Base-by-base conservation (phyloP, 257 asterid species). In the Galeopsis tetrahit region DNA sequence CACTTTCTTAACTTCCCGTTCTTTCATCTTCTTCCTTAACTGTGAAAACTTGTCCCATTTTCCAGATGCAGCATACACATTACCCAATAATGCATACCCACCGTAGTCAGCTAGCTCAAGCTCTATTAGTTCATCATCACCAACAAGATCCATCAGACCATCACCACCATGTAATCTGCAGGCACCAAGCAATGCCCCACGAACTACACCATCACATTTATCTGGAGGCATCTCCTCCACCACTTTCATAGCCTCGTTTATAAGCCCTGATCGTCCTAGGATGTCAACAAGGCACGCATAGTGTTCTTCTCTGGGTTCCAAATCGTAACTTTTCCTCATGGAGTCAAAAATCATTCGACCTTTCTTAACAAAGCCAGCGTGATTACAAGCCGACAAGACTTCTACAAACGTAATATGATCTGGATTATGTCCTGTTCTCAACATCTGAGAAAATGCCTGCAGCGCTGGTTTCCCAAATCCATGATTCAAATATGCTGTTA, bases 301-400 rank as follows among this genome's bases (percentile, higher is more conserved):
- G 72, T 88, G 91, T 77, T 86, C 89, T 0, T 88, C 64, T 32
- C 48, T 75, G 14, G 85, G 83, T 66, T 84, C 88, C 57, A 88
- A 66, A 14, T 81, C 87, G 67, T 82, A 88, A 60, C 83, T 86
- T 64, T 36, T 58, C 39, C 61, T 76, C 31, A 88, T 88, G 64
- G 91, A 82, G 52, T 82, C 82, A 31, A 88, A 88, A 72, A 88
- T 68, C 87, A 76, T 81, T 71, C 53, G 80, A 34, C 92, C 89
- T 78, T 85, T 88, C 79, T 69, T 77, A 62, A 88, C 88, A 51
- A 88, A 82, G 67, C 89, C 94, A 7, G 91, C 79, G 63, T 88
- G 91, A 71, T 90, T 88, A 74, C 94, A 88, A 38, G 89, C 94
- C 2, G 91, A 82, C 79, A 88, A 79, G 48, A 88, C 75, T 69